Conservation (phyloP, 2,329 filamentous ascomycete species). For the Colletotrichum lini region DNA sequence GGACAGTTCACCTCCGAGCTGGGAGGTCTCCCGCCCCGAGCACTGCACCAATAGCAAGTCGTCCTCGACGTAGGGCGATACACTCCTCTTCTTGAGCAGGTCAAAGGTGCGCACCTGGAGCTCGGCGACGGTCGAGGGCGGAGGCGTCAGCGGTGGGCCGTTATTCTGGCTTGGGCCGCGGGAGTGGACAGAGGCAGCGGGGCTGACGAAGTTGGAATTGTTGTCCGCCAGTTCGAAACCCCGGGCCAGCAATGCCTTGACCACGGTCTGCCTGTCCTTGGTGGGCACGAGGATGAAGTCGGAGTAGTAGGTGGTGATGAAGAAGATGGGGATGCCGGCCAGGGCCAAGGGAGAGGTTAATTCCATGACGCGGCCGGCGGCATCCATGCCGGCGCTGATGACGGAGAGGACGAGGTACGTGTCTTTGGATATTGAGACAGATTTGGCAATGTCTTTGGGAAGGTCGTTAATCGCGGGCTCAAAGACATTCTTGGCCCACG, state of each 20-base stretch:
- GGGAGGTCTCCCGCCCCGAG: constrained; percentile 73
- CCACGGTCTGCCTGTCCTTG: constrained; percentile 80
- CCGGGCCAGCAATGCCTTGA: constrained; percentile 80
- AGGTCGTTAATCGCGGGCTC: constrained; percentile 75
- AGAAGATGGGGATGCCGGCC: constrained; percentile 96
- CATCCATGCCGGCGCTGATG: constrained; percentile 90
- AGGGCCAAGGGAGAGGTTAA: constrained; percentile 91
- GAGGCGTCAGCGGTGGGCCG: constrained; percentile 77
- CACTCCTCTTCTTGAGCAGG: constrained; percentile 82
- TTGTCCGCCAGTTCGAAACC: constrained; percentile 88
- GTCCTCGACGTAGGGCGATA: constrained; percentile 79
- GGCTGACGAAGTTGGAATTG: constrained; percentile 76
- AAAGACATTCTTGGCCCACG: constrained; percentile 82
- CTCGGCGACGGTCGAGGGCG: constrained; percentile 83
- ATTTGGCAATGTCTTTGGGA: constrained; percentile 63
- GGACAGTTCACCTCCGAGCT: constrained; percentile 56
- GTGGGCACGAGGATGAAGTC: constrained; percentile 95
- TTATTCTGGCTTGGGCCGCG: constrained; percentile 55
- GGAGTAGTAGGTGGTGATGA: constrained; percentile 98
- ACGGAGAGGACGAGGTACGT: constrained; percentile 92
- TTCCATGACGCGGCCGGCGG: constrained; percentile 91
- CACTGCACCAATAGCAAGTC: constrained; percentile 84
- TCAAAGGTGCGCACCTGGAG: constrained; percentile 87
- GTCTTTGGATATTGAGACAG: constrained; percentile 83
- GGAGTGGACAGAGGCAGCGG: constrained; percentile 57